phyloP scores from a whole-genome alignment of 163 green algal species.

The Volvox carteri region DNA sequence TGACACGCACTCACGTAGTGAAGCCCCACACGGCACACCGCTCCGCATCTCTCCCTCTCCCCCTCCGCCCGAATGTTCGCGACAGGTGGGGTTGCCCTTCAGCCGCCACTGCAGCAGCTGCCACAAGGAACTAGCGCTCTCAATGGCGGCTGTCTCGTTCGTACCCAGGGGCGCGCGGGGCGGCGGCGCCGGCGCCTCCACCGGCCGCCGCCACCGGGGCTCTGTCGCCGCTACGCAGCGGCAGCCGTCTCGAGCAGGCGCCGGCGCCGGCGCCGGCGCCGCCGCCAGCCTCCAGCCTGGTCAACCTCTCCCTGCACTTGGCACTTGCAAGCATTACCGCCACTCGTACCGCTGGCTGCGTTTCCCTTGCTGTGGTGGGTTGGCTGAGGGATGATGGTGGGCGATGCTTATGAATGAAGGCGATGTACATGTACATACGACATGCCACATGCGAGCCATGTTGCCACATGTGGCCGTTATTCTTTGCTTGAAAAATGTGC shows the following conservation, averaged over 20 bases:
- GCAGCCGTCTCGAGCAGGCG: background rate
- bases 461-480: too few relatives aligned
- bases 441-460: too few relatives aligned
- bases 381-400: too few relatives aligned
- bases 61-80: too few relatives aligned
- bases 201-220: background rate
- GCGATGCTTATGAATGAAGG: too few relatives aligned
- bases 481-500: too few relatives aligned
- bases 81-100: constrained; percentile 68
- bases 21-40: too few relatives aligned
- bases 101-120: constrained; percentile 75
- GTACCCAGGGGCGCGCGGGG: constrained; percentile 43
- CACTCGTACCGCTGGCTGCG: constrained; percentile 85
- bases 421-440: too few relatives aligned
- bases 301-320: constrained; percentile 73
- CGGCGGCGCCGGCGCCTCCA: background rate
- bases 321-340: constrained; percentile 85
- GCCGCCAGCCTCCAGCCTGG: constrained; percentile 58
- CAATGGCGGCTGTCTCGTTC: constrained; percentile 64
- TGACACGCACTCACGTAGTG: too few relatives aligned
- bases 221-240: background rate
- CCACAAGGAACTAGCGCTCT: constrained; percentile 69
- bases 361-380: constrained; percentile 84
- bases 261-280: background rate
- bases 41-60: too few relatives aligned